Percentiles rank a stretch among this genome's conserved stretches.
Conservation (phyloP, 2,329 filamentous ascomycete species). For the Aspergillus hiratsukae region DNA sequence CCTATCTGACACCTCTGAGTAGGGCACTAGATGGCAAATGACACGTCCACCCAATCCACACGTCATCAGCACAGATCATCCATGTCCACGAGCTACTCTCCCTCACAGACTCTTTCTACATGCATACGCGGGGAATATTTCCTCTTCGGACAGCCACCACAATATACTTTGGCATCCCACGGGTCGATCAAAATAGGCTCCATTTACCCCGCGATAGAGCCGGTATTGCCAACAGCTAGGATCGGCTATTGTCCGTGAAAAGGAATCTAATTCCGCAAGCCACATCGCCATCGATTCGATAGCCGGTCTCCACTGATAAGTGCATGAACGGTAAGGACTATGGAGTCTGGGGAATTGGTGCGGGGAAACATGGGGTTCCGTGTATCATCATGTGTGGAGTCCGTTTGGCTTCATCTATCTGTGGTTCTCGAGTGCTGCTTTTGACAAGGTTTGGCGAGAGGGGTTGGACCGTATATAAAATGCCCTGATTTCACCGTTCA, state of each 20-base stretch:
- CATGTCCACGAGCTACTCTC: too few species aligned
- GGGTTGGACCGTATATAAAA: not conserved
- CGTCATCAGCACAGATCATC: not conserved
- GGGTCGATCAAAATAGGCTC: too few species aligned
- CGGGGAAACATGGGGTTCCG: not conserved
- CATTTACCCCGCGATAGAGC: not conserved
- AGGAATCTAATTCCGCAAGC: not conserved
- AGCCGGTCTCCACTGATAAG: not conserved
- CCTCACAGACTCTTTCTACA: not conserved
- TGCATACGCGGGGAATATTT: constrained; percentile 16
- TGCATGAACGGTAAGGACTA: not conserved
- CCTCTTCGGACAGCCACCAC: constrained; percentile 1
- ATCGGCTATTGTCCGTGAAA: not conserved
- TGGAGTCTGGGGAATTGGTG: not conserved
- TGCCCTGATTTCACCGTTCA: not conserved
- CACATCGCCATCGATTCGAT: not conserved
- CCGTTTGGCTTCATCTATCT: too few species aligned
- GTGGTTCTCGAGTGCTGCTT: not conserved
- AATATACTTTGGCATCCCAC: not conserved
- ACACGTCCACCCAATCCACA: not conserved
- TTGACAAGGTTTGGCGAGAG: not conserved
- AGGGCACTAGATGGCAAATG: not conserved
- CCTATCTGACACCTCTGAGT: too few species aligned
- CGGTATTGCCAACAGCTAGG: not conserved
- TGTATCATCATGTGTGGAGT: too few species aligned